Evolutionary conservation across 1,139 yeast species (phyloP).

Genomic region (Kodamaea sp.): DNA sequence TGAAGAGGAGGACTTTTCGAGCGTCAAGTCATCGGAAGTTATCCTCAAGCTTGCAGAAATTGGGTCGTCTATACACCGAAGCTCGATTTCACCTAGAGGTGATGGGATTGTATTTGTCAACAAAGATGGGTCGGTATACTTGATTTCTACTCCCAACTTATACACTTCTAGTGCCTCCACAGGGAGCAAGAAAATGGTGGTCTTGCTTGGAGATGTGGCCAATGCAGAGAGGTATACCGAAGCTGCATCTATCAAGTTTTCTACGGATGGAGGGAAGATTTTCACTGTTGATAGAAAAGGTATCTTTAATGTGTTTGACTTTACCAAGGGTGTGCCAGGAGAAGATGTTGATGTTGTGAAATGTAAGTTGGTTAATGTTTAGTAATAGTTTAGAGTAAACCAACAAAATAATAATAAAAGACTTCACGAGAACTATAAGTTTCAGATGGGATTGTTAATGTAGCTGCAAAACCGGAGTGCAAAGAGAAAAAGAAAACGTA

Average conservation of each 20-base stretch:
- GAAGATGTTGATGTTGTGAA: conserved; percentile 77
- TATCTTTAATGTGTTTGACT: conserved; percentile 73
- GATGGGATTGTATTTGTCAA: conserved; percentile 82
- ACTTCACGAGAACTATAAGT: too few relatives aligned
- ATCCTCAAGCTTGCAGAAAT: conserved; percentile 65
- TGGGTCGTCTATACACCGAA: conserved; percentile 75
- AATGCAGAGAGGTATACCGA: conserved; percentile 68
- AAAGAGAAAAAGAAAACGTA: too few relatives aligned
- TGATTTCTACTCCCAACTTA: conserved; percentile 65
- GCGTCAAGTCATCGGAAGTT: conserved; percentile 34
- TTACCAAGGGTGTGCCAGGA: conserved; percentile 79
- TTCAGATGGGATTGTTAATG: too few relatives aligned
- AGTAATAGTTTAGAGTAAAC: neutral
- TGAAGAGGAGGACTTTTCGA: conserved; percentile 20
- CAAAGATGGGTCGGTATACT: conserved; percentile 71
- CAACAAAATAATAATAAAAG: too few relatives aligned
- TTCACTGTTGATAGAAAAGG: conserved; percentile 83
- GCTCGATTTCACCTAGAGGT: conserved; percentile 80
- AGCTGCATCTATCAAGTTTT: conserved; percentile 74
- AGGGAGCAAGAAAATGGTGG: conserved; percentile 50
- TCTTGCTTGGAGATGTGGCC: conserved; percentile 75
- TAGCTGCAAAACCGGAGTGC: too few relatives aligned
- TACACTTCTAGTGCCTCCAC: conserved; percentile 28
- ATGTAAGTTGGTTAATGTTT: conserved; percentile 55
- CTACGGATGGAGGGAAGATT: conserved; percentile 78